Evolutionary conservation across 2,329 filamentous ascomycete genomes (phyloP).

Genomic region (Xylaria polymorpha): DNA sequence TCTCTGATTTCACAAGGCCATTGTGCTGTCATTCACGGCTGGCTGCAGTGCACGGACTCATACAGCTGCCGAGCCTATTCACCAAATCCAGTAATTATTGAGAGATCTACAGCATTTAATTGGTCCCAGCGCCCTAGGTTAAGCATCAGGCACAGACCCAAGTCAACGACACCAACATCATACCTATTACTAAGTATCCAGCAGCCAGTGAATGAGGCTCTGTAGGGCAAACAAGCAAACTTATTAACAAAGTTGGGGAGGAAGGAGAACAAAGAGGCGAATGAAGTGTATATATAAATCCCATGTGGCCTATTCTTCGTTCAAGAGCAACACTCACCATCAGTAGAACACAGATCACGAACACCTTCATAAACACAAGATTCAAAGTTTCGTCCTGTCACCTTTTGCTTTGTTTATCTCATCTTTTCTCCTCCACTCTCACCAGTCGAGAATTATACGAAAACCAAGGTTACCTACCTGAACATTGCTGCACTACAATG

Average conservation of each 20-base stretch:
- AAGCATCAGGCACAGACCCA: background rate
- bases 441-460: background rate
- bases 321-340: background rate
- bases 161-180: background rate
- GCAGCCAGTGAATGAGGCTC: background rate
- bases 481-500: slow-evolving; percentile 9
- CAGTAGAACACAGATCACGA: background rate
- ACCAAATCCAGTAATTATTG: slow-evolving; percentile 35
- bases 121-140: slow-evolving; percentile 10
- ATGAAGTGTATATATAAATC: background rate
- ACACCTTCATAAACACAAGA: background rate
- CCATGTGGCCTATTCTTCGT: background rate
- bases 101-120: slow-evolving; percentile 25
- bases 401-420: background rate
- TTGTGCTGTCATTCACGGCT: background rate
- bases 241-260: background rate
- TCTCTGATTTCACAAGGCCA: background rate
- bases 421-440: background rate
- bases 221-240: background rate
- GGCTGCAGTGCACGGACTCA: background rate
- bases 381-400: background rate
- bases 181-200: background rate
- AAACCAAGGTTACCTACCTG: background rate
- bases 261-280: background rate
- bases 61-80: background rate